Evolutionary conservation across 228 moss, liverwort and hornwort species (phyloP).

Genomic region (Sphagnum fallax): DNA sequence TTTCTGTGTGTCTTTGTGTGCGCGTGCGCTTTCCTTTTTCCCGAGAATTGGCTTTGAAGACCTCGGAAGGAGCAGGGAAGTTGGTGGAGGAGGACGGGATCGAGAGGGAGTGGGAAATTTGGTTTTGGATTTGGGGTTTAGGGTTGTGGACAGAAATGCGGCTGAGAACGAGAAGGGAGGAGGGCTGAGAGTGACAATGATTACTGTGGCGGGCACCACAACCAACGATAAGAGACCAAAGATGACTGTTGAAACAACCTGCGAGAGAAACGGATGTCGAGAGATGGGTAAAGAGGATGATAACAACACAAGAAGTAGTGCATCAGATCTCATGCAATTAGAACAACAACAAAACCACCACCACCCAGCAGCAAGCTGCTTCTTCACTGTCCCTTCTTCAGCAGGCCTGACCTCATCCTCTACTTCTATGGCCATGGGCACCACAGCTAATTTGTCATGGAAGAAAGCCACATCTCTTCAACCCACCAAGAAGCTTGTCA

Average conservation of each 20-base stretch:
- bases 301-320: slow-evolving; percentile 6
- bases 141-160: slow-evolving; percentile 95
- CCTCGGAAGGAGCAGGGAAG: too few species aligned
- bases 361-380: too few species aligned
- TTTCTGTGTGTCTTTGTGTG: too few species aligned
- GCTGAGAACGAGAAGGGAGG: slow-evolving; percentile 72
- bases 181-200: slow-evolving; percentile 64
- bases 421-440: slow-evolving; percentile 49
- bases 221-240: slow-evolving; percentile 70
- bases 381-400: slow-evolving; percentile 35
- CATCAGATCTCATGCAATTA: slow-evolving; percentile 50
- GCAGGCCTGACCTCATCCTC: slow-evolving; percentile 29
- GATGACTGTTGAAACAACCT: slow-evolving; percentile 58
- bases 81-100: too few species aligned
- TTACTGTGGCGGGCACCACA: slow-evolving; percentile 28
- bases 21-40: too few species aligned
- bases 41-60: too few species aligned
- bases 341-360: slow-evolving; percentile 38
- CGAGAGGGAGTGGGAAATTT: too few species aligned
- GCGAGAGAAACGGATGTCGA: slow-evolving; percentile 66
- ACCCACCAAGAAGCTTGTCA: slow-evolving; percentile 88
- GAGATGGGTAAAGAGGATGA: slow-evolving; percentile 36
- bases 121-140: slow-evolving; percentile 20
- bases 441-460: slow-evolving; percentile 88
- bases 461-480: slow-evolving; percentile 98